Evolutionary conservation across 1,284 basidiomycete genomes (phyloP), one percentile per base, ranked within the genome.

Genomic region (Entoloma clypeatum): DNA sequence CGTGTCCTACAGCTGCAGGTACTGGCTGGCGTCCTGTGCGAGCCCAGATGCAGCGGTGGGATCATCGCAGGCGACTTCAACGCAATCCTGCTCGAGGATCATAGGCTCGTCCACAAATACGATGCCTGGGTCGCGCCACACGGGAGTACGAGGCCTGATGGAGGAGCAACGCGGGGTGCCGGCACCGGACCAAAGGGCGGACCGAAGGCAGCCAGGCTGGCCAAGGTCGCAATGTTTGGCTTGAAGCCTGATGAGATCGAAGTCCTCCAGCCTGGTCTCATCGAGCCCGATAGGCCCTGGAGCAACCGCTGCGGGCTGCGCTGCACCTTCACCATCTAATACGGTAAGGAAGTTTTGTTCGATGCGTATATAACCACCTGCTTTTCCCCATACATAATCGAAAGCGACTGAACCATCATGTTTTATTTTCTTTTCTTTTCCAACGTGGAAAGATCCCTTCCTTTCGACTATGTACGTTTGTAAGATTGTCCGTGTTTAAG

Each of bases 21-120:
- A 14, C 54, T 67, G 10, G 59, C 62, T 32, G 37, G 48, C 50
- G 14, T 66, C 53, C 61, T 69, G 43, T 62, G 59, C 49, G 65
- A 68, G 59, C 58, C 58, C 5, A 57, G 63, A 55, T 67, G 65
- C 55, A 32, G 54, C 34, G 59, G 65, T 17, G 64, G 68, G 3
- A 9, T 71, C 30, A 64, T 70, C 29, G 67, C 65, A n/a, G 67
- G 67, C 8, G 67, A 69, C 58, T 69, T 69, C 59, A 67, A 68
- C 50, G 60, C 66, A 23, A 64, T 65, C 52, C 47, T 41, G 49
- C 60, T 60, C 41, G 52, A 58, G 37, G 67, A 69, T 51, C 21
- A 62, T 41, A 48, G 2, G 22, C 64, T 70, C 43, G 32, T 69
- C 48, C 59, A 64, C 39, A 53, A 63, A 45, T 51, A 67, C 55